Base-by-base conservation (phyloP, 441 rosid species). In the Omphalea diandra region DNA sequence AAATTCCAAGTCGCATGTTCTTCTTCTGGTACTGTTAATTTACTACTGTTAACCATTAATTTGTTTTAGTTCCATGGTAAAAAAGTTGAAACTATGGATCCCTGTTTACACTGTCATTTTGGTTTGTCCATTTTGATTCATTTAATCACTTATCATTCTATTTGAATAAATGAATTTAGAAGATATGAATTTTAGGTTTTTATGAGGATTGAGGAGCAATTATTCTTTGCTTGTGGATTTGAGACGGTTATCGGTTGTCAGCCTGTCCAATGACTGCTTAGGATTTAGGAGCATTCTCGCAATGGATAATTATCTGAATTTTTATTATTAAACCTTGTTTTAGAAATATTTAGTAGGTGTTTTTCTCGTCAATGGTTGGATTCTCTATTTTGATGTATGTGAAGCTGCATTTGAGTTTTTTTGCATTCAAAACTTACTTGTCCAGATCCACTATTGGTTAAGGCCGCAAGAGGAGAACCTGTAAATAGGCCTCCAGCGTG, bases 401-500 rank as follows among this genome's bases (percentile, higher is more conserved):
- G 18, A 26, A 29, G 26, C 20, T 57, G 56, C 7, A 44, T 43
- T 27, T 58, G n/a, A n/a, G 29, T n/a, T 54, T 18, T 58, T 49
- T 56, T 9, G 63, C 41, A 20, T 68, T 75, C 69, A 4, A 26
- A 10, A 1, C 55, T 9, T 78, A 49, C 75, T 73, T 68, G 5
- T 76, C 47, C 83, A 91, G 94, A 91, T 83, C 97, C 94, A 47
- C 73, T 94, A 29, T 80, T 91, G 88, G 90, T 94, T 59, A 91
- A 91, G 83, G 97, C 96, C 79, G 98, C 97, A 0, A 87, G 87
- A 84, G 93, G 99, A 54, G 85, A 87, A 49, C 82, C 80, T 0
- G 93, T 94, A 41, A 81, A 69, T 67, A 85, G 96, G 66, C 97
- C 98, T 64, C 98, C 97, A 2, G 97, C 97, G 47, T 94, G 97